Percentiles rank a stretch among this genome's conserved stretches.
Evolutionary conservation across 208 protist species (phyloP).

Genomic region (Vickermania ingenoplastis): DNA sequence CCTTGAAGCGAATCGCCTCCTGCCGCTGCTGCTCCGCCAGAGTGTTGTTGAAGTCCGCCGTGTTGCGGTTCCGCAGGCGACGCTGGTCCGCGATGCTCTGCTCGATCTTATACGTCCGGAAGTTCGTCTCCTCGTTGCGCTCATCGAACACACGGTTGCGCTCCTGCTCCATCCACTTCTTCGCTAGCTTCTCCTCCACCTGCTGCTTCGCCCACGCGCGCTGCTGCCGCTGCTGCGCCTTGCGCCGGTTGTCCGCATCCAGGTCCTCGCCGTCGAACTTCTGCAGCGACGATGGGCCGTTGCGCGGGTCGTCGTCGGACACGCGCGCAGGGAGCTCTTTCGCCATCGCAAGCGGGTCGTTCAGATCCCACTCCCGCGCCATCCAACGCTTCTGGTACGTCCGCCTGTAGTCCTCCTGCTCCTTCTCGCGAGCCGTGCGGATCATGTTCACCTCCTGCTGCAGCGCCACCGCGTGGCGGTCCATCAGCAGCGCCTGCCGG

Average conservation of each 20-base stretch:
- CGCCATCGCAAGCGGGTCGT: conserved; percentile 65
- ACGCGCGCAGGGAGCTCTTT: conserved; percentile 85
- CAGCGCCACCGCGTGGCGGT: conserved; percentile 76
- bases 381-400: conserved; percentile 83
- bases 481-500: conserved; percentile 79
- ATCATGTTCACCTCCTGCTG: conserved; percentile 83
- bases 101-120: conserved; percentile 72
- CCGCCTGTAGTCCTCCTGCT: conserved; percentile 75
- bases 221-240: conserved; percentile 79
- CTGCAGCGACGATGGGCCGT: conserved; percentile 72
- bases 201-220: conserved; percentile 78
- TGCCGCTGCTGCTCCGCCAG: too few species aligned
- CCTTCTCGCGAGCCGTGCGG: conserved; percentile 58
- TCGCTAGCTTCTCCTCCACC: conserved; percentile 82
- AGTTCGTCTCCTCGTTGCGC: conserved; percentile 80
- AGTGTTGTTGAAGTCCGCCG: conserved; percentile 86
- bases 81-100: conserved; percentile 65
- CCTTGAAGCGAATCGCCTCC: conserved; percentile 52
- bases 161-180: conserved; percentile 90
- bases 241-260: conserved; percentile 48
- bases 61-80: conserved; percentile 47
- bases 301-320: conserved; percentile 84
- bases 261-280: conserved; percentile 91
- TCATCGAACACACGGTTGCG: conserved; percentile 72
- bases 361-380: conserved; percentile 86